Evolutionary conservation across 257 asterid genomes (phyloP).

Genomic region (Fraxinus americana): DNA sequence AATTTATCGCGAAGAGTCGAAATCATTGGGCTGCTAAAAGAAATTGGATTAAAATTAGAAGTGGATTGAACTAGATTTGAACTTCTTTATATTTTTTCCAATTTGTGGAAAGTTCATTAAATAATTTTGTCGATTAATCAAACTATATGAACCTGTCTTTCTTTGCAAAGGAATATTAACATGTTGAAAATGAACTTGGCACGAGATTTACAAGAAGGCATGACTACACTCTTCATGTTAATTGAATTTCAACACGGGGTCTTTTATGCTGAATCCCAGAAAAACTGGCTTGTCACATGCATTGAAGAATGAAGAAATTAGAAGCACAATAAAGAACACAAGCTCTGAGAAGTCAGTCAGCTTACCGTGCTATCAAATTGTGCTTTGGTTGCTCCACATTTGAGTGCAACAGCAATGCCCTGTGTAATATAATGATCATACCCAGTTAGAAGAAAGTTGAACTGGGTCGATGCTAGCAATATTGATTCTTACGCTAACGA

Average conservation of each 20-base stretch:
- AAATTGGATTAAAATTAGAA: not conserved
- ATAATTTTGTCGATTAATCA: too few relatives aligned
- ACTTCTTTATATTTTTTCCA: too few relatives aligned
- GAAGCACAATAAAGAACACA: not conserved
- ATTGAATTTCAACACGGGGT: not conserved
- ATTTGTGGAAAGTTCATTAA: too few relatives aligned
- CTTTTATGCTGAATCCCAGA: not conserved
- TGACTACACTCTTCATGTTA: not conserved
- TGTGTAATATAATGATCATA: conserved; percentile 26
- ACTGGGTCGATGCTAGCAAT: not conserved
- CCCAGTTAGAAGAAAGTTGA: not conserved
- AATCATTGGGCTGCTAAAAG: not conserved
- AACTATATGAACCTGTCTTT: too few relatives aligned
- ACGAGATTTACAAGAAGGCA: too few relatives aligned
- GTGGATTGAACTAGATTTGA: too few relatives aligned
- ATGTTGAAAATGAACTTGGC: too few relatives aligned
- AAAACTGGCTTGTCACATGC: not conserved
- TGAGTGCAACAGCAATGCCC: conserved; percentile 93
- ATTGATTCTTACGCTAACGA: too few relatives aligned
- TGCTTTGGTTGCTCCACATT: conserved; percentile 98
- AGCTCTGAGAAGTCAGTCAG: conserved; percentile 4
- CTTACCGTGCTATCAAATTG: conserved; percentile 93
- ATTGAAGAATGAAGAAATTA: not conserved
- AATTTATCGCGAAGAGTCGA: not conserved
- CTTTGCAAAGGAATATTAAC: too few relatives aligned